Percentiles rank a stretch among this genome's conserved stretches.
Evolutionary conservation across 1,284 basidiomycete species (phyloP).

Genomic region (Ceratobasidium sp.): DNA sequence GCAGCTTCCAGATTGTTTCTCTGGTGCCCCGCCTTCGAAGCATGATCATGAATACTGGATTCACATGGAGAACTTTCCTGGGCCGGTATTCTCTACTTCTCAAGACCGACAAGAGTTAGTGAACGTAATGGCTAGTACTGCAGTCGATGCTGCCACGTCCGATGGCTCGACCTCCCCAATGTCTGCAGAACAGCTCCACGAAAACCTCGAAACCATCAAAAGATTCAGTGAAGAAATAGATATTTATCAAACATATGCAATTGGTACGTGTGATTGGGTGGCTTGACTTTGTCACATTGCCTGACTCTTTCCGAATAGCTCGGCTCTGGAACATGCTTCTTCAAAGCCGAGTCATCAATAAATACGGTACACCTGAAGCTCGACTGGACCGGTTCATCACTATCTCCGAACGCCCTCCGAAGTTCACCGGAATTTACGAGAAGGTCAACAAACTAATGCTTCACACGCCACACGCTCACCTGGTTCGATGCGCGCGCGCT

Average conservation of each 20-base stretch:
- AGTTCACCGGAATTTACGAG: not conserved
- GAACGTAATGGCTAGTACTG: constrained; percentile 16
- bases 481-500: constrained; percentile 27
- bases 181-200: constrained; percentile 6
- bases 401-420: constrained; percentile 13
- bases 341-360: constrained; percentile 29
- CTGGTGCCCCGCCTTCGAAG: constrained; percentile 5
- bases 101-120: constrained; percentile 8
- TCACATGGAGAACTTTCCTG: constrained; percentile 35
- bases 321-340: constrained; percentile 26
- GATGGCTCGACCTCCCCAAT: constrained; percentile 30
- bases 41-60: constrained; percentile 37
- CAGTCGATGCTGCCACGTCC: constrained; percentile 20
- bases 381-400: constrained; percentile 25
- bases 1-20: not conserved
- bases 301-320: constrained; percentile 2
- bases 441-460: not conserved
- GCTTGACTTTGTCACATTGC: not conserved
- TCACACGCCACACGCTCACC: not conserved
- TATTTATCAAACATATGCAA: constrained; percentile 17
- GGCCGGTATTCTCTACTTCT: constrained; percentile 4
- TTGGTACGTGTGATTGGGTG: not conserved
- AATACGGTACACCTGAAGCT: constrained; percentile 23
- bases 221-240: constrained; percentile 1
- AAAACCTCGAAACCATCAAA: not conserved